Evolutionary conservation across 2,329 filamentous ascomycete genomes (phyloP).

Genomic region (Biscogniauxia sp.): DNA sequence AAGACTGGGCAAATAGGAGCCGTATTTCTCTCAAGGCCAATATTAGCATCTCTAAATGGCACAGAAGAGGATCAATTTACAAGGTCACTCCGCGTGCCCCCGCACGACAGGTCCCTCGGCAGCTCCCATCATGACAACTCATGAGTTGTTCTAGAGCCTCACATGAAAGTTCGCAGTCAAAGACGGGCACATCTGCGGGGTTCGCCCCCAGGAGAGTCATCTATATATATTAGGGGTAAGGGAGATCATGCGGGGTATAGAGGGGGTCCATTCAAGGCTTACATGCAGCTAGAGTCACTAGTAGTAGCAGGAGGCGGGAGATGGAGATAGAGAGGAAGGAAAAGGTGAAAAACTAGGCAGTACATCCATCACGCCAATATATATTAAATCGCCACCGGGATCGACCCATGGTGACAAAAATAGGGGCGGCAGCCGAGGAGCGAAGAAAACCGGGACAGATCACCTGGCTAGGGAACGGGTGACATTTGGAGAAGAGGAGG

Average conservation of each 20-base stretch:
- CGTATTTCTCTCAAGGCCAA: background rate
- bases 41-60: background rate
- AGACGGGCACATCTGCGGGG: background rate
- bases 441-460: constrained; percentile 13
- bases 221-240: constrained; percentile 11
- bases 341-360: background rate
- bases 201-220: constrained; percentile 10
- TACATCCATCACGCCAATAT: constrained; percentile 1
- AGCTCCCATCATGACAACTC: background rate
- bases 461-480: constrained; percentile 1
- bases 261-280: constrained; percentile 1
- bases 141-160: background rate
- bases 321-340: constrained; percentile 7
- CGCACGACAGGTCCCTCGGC: background rate
- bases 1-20: background rate
- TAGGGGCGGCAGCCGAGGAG: constrained; percentile 4
- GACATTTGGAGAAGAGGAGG: background rate
- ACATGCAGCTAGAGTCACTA: constrained; percentile 4
- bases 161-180: background rate
- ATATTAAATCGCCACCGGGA: constrained; percentile 18
- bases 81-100: background rate
- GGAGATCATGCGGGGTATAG: constrained; percentile 10
- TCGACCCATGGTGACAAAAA: constrained; percentile 8
- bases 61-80: background rate
- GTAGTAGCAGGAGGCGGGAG: constrained; percentile 2